Evolutionary conservation across 768 basidiomycete genomes (phyloP), one percentile per base, ranked within the genome.

Genomic region (Rhizopogon roseolus): DNA sequence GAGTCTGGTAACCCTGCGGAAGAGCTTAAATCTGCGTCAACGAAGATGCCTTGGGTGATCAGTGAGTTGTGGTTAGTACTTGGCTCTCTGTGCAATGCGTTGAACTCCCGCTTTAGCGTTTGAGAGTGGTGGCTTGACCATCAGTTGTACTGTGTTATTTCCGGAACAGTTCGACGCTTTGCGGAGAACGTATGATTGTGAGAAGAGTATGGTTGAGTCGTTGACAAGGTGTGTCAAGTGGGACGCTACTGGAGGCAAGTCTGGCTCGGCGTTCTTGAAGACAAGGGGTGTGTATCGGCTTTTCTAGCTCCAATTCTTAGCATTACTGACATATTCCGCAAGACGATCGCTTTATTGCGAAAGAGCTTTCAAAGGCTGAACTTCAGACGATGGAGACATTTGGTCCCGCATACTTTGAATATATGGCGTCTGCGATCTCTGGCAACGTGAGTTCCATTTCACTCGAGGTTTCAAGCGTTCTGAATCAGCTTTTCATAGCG

Each of bases 261-360:
- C 93, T 9, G 95, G 96, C 11, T 97, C 93, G 4, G 94, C 92
- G 0, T 98, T 99, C 72, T 71, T 98, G 60, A 98, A 98, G 72
- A 98, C 96, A 14, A 78, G 85, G 76, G 95, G 95, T 92, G 55
- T 39, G 76, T 60, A 8, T 9, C 54, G 17, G 48, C 37, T 13
- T 27, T 51, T 38, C 49, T 41, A n/a, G 8, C 14, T 29, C 36
- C 11, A 22, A 52, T 53, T 22, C 36, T n/a, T 14, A 40, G 17
- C 16, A 39, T 45, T 48, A 37, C 28, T 60, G 2, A 40, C 41
- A 13, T 43, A 22, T 43, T 39, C 13, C 22, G 25, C 41, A 53
- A 97, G 96, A 99, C 64, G 94, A 98, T 67, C 93, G 97, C 6
- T 98, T 98, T 77, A 97, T 99, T 59, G 93, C 96, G 34, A 99